Conservation (phyloP, 192 early-diverging fungal species). For the Umbelopsis sp. region DNA sequence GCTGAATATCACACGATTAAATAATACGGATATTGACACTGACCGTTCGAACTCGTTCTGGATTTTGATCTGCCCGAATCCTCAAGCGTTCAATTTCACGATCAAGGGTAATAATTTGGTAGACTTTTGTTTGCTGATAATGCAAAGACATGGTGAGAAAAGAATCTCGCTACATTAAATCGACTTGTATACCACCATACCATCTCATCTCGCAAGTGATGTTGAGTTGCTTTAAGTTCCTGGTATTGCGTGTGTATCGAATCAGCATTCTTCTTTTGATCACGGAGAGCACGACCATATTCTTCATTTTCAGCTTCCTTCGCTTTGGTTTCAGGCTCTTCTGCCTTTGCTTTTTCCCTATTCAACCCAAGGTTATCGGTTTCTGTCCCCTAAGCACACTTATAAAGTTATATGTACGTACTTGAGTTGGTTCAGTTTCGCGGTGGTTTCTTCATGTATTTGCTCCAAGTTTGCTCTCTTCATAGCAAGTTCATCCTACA, state of each 20-base stretch:
- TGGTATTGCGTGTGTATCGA: constrained; percentile 6
- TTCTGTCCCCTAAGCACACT: not conserved
- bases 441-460: not conserved
- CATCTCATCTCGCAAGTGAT: constrained; percentile 5
- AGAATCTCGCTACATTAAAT: not conserved
- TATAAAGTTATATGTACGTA: not conserved
- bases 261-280: not conserved
- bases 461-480: constrained; percentile 5
- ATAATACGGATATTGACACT: not conserved
- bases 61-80: constrained; percentile 9
- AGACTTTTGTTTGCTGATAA: not conserved
- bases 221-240: not conserved
- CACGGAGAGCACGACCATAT: not conserved
- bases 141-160: not conserved
- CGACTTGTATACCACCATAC: not conserved
- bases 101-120: constrained; percentile 9
- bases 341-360: not conserved
- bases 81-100: constrained; percentile 7
- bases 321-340: constrained; percentile 4
- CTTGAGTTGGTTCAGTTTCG: not conserved
- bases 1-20: not conserved
- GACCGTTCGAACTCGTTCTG: constrained; percentile 8
- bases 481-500: constrained; percentile 1
- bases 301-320: constrained; percentile 9
- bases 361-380: not conserved